phyloP scores from a whole-genome alignment of 2,329 filamentous ascomycete genomes.

The Venturia pyrina region DNA sequence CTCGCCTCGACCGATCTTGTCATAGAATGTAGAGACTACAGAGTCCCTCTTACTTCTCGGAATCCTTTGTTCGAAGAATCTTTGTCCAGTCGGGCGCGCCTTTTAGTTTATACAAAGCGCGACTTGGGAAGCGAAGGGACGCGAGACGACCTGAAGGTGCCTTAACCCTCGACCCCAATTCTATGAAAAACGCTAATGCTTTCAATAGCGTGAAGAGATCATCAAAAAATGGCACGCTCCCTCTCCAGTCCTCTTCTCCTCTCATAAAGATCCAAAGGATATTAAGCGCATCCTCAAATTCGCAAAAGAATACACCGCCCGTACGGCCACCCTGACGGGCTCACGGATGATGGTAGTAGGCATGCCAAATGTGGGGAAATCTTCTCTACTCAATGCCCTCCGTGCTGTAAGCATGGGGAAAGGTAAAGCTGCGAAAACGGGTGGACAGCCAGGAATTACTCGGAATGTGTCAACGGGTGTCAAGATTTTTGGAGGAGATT shows the following conservation, averaged over 20 bases:
- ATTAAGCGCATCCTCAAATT: conserved; percentile 39
- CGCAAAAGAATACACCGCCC: conserved; percentile 40
- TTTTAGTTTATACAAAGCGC: conserved; percentile 85
- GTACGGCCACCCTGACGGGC: conserved; percentile 58
- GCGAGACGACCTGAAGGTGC: conserved; percentile 32
- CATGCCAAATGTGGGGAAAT: conserved; percentile 98
- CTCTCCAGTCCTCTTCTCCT: conserved; percentile 42
- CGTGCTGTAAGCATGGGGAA: conserved; percentile 56
- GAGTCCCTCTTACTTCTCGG: conserved; percentile 77
- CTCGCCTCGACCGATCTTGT: conserved; percentile 77
- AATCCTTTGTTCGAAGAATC: conserved; percentile 82
- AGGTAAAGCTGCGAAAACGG: conserved; percentile 69
- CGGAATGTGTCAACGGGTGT: conserved; percentile 75
- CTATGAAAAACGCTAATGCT: background rate
- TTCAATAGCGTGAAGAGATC: conserved; percentile 36
- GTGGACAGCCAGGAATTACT: conserved; percentile 81
- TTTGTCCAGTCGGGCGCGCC: conserved; percentile 59
- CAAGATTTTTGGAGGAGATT: conserved; percentile 57
- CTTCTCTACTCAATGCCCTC: conserved; percentile 81
- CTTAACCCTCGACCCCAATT: background rate
- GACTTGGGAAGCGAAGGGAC: conserved; percentile 53
- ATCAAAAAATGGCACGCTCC: conserved; percentile 45
- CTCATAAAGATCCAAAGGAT: conserved; percentile 37
- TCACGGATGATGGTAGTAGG: conserved; percentile 80
- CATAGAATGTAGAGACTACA: conserved; percentile 89